phyloP scores from a whole-genome alignment of 352 stramenopile genomes.

The Poterioochromonas sp. region DNA sequence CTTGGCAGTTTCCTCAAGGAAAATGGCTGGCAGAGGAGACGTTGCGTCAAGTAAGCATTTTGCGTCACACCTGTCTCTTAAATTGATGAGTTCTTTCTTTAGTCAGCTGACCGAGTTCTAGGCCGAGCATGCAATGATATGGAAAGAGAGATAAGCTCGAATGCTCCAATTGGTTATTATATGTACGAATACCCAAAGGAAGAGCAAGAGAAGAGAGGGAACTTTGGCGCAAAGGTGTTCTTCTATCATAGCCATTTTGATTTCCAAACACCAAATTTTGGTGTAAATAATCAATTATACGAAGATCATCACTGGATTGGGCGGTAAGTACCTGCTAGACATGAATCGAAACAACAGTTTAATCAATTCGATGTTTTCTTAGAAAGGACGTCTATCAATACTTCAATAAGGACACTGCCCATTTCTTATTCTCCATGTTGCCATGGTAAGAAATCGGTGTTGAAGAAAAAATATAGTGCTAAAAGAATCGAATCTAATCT shows the following conservation, averaged over 20 bases:
- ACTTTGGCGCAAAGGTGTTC: slow-evolving; percentile 2
- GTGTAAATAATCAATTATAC: too few relatives aligned
- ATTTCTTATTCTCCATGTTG: neutral
- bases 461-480: too few relatives aligned
- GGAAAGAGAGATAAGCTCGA: neutral
- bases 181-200: slow-evolving; percentile 3
- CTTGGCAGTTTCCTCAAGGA: slow-evolving; percentile 18
- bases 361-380: neutral
- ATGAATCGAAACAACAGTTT: neutral
- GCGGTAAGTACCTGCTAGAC: neutral
- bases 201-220: neutral
- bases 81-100: neutral
- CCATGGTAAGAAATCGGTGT: slow-evolving; percentile 1
- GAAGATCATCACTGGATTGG: too few relatives aligned
- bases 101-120: neutral
- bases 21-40: neutral
- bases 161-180: neutral
- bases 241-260: neutral
- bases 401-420: neutral
- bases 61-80: neutral
- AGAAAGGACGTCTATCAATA: neutral
- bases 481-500: too few relatives aligned
- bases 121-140: neutral
- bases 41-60: neutral
- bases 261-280: too few relatives aligned